Evolutionary conservation across 257 asterid genomes (phyloP).

Genomic region (Solanum gandarillasii): DNA sequence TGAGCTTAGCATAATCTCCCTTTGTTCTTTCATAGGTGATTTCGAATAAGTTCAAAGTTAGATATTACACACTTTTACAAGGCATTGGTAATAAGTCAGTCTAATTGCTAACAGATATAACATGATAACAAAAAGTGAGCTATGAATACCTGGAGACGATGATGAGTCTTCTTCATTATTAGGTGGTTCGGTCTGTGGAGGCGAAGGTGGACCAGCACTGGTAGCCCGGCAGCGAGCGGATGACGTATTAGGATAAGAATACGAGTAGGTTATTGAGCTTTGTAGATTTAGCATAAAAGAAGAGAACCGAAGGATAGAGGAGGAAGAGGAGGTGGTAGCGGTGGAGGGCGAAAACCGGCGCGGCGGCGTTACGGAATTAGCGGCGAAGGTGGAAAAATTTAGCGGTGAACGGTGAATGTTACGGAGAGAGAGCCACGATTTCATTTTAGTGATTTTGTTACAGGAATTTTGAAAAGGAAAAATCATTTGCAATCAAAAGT

Average conservation of each 20-base stretch:
- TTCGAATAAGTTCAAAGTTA: neutral
- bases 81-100: neutral
- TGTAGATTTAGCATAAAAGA: conserved; percentile 11
- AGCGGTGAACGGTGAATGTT: neutral
- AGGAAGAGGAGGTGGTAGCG: neutral
- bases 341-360: neutral
- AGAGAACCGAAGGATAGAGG: neutral
- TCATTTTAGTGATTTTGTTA: conserved; percentile 10
- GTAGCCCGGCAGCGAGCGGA: conserved; percentile 35
- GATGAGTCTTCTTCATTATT: conserved; percentile 9
- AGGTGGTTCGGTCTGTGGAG: conserved; percentile 49
- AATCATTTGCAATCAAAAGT: neutral
- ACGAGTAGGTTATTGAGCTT: conserved; percentile 16
- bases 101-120: neutral
- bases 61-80: neutral
- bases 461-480: neutral
- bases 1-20: neutral
- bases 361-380: neutral
- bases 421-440: conserved; percentile 2
- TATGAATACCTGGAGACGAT: conserved; percentile 32
- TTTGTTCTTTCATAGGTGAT: neutral
- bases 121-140: neutral
- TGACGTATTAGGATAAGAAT: conserved; percentile 15
- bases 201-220: conserved; percentile 25
- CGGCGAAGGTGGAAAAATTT: neutral